phyloP scores from a whole-genome alignment of 2,329 filamentous ascomycete species.

The Pseudogymnoascus sp. region DNA sequence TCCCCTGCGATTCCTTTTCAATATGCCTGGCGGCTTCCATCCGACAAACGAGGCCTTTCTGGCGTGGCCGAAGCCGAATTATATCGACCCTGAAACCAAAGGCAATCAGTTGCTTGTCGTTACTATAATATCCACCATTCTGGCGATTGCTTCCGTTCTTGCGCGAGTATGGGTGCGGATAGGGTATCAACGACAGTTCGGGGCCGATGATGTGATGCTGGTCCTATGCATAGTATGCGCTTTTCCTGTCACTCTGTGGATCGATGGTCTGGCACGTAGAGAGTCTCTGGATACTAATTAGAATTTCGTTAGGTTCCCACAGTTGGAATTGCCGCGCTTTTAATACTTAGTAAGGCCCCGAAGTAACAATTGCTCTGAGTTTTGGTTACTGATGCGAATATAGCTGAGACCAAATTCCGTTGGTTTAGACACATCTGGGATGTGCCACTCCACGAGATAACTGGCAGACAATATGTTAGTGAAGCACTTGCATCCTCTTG shows the following conservation, averaged over 20 bases:
- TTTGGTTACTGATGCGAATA: neutral
- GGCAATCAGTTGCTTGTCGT: neutral
- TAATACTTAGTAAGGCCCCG: neutral
- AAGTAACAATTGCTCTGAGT: neutral
- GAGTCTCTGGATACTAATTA: neutral
- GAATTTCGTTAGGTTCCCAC: neutral
- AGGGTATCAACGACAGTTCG: neutral
- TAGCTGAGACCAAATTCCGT: constrained; percentile 2
- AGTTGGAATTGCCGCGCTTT: neutral
- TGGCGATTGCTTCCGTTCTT: neutral
- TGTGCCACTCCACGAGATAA: neutral
- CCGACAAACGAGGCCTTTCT: neutral
- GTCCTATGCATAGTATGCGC: neutral
- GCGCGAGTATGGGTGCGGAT: neutral
- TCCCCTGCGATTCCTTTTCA: neutral
- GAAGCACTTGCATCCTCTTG: neutral
- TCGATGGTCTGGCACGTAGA: neutral
- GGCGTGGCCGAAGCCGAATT: constrained; percentile 4
- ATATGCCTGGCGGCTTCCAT: constrained; percentile 3
- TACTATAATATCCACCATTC: neutral
- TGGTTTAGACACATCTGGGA: constrained; percentile 6
- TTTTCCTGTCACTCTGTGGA: neutral
- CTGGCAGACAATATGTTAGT: constrained; percentile 1
- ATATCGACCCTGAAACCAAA: neutral
- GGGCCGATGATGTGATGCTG: constrained; percentile 3